Base-by-base conservation (phyloP, 2,329 filamentous ascomycete genomes). In the Fusarium algeriense region DNA sequence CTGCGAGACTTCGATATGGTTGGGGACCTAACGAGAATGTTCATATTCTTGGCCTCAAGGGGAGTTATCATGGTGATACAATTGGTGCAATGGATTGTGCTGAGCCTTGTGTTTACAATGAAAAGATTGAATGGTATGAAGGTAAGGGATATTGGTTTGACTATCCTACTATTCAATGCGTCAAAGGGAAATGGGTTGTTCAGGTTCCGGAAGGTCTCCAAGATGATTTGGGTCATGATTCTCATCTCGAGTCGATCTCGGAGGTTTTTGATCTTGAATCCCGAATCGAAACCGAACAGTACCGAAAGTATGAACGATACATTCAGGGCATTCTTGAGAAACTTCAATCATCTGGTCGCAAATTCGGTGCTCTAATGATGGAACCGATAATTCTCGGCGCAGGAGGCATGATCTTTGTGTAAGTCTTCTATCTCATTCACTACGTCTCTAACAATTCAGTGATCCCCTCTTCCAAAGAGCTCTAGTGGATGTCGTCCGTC, bases 31-130 rank as follows among this genome's bases (percentile, higher is more conserved):
- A 82, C 17, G 82, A 86, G 3, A 86, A 89, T 52, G 84, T 95
- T 14, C 88, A 88, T 6, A 88, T 96, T 5, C 78, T 97, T 6
- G 93, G 93, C 0, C 82, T 97, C 13, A 92, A 91, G 77, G 93
- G 93, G 0, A 92, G 91, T 71, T 97, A 97, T 75, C 94, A 97
- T 74, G 94, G 93, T 3, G 94, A 97, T 76, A 97, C 93, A 0
- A 94, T 97, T 49, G 93, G 93, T 0, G 93, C 92, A 0, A 96
- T 97, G 94, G 93, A 96, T 78, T 92, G 90, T 57, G 90, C 92
- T 0, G 93, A 96, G 76, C 93, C 93, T 0, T 91, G 88, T 37
- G 88, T 88, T 0, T 97, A 87, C 79, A 97, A 97, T 75, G 88
- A 93, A 74, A 93, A 93, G 78, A 91, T 95, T 0, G 93, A 96